These are phyloP conservation scores for Cyberlindnera suaveolens DNA, from an alignment of 805 yeast species.

Conservation along the genomic window DNA sequence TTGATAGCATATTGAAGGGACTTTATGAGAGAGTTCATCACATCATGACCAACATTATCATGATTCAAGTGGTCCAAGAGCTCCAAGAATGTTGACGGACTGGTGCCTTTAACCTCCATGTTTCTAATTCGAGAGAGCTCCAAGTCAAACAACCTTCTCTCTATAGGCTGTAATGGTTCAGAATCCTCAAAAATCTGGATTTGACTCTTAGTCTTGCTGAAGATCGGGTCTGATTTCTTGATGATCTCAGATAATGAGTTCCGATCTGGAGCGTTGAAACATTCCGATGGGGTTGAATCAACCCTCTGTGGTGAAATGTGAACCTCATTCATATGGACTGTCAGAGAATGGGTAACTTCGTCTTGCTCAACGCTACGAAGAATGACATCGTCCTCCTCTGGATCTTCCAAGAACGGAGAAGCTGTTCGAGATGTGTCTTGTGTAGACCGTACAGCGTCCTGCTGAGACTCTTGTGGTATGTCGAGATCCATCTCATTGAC, in stretches of 20 bases:
- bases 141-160: conserved; percentile 16
- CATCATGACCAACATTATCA: conserved; percentile 10
- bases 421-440: neutral
- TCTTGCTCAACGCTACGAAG: conserved; percentile 9
- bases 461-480: conserved; percentile 3
- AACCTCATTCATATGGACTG: conserved; percentile 16
- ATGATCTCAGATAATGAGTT: conserved; percentile 16
- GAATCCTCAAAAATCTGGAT: conserved; percentile 22
- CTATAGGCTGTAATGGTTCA: neutral
- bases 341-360: conserved; percentile 17
- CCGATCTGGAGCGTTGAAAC: conserved; percentile 9
- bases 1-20: conserved; percentile 12
- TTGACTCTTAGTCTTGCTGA: conserved; percentile 12
- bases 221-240: conserved; percentile 20
- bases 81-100: conserved; percentile 6
- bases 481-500: conserved; percentile 5
- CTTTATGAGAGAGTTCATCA: conserved; percentile 15
- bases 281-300: neutral
- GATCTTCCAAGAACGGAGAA: conserved; percentile 21
- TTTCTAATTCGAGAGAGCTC: conserved; percentile 11
- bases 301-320: conserved; percentile 22
- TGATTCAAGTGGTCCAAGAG: conserved; percentile 7
- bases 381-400: conserved; percentile 9
- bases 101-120: conserved; percentile 4
- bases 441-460: neutral